Base-by-base conservation (phyloP, 257 asterid genomes). In the Cinchona pubescens region DNA sequence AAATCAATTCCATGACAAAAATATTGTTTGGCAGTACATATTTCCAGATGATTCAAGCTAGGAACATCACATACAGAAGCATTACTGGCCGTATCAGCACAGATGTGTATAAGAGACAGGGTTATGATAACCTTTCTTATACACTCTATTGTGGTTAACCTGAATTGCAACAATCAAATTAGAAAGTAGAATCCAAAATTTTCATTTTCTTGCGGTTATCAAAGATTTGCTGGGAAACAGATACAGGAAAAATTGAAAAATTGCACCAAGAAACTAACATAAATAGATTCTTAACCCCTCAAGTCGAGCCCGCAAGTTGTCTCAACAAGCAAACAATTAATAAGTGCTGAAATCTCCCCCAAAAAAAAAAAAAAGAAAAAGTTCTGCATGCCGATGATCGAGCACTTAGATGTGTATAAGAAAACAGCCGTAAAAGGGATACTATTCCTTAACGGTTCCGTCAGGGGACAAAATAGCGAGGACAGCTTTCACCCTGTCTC, bases 391-490 rank as follows among this genome's bases (percentile, higher is more conserved):
- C 7, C 0, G 45, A 18, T 4, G 9, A 1, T n/a, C n/a, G 7
- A 32, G 43, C 32, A 53, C 23, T 45, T 18, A 63, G 16, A 16
- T 15, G 19, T 19, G 37, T 34, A n/a, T 23, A 46, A 23, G 5
- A 61, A 37, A 69, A 14, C n/a, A 29, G 8, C n/a, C 3, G 40
- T 23, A 27, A 46, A 37, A 11, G 32, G 18, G 30, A 40, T 11
- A 55, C 60, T 75, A 67, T 76, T 79, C 86, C 79, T 72, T 79
- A 53, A 82, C 63, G 56, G 60, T 66, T 72, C 71, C 82, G 49
- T 79, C 75, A 7, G 77, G 51, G 25, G 82, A 79, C 43, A 79
- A 72, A 38, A 76, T 59, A 21, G 81, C 79, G 14, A 79, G 83
- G 63, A 76, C 79, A 32, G 79, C 76, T 3, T 79, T 76, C 59